These are phyloP conservation scores for Termitomyces sp. DNA, from an alignment of 768 basidiomycete species.

Conservation along the genomic window DNA sequence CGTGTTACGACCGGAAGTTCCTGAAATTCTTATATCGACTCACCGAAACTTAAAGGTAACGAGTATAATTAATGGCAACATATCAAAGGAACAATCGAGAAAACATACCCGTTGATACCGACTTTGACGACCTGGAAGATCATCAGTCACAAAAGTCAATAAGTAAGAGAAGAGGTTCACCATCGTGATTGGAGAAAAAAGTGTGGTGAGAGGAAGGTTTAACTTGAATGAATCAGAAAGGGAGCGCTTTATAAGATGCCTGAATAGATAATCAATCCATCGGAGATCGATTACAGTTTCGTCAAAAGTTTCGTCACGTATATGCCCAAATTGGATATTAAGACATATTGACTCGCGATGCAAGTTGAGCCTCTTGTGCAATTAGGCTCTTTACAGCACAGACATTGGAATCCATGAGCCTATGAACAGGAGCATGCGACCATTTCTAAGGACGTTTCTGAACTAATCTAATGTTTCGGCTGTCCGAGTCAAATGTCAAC, in stretches of 20 bases:
- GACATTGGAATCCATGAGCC: too few relatives aligned
- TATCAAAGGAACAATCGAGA: conserved; percentile 5
- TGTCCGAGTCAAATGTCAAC: neutral
- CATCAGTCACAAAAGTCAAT: neutral
- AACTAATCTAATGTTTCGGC: conserved; percentile 4
- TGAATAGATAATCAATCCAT: conserved; percentile 20
- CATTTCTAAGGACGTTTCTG: neutral
- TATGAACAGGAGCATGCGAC: neutral
- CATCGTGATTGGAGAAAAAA: conserved; percentile 13
- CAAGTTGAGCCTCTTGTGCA: neutral
- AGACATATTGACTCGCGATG: neutral
- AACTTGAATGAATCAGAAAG: conserved; percentile 6
- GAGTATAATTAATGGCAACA: conserved; percentile 4
- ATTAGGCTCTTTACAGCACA: neutral
- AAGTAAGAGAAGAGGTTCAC: conserved; percentile 10
- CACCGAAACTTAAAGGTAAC: conserved; percentile 60
- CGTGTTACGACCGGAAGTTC: conserved; percentile 5
- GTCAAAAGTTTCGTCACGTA: conserved; percentile 13
- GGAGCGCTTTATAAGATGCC: conserved; percentile 13
- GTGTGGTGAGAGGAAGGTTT: conserved; percentile 11
- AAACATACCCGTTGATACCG: conserved; percentile 90
- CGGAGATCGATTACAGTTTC: conserved; percentile 17
- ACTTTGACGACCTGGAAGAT: conserved; percentile 58
- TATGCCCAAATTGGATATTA: conserved; percentile 1
- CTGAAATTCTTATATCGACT: conserved; percentile 18